Evolutionary conservation across 495 filamentous ascomycete species (phyloP).

Genomic region (Penicillium paxilli): DNA sequence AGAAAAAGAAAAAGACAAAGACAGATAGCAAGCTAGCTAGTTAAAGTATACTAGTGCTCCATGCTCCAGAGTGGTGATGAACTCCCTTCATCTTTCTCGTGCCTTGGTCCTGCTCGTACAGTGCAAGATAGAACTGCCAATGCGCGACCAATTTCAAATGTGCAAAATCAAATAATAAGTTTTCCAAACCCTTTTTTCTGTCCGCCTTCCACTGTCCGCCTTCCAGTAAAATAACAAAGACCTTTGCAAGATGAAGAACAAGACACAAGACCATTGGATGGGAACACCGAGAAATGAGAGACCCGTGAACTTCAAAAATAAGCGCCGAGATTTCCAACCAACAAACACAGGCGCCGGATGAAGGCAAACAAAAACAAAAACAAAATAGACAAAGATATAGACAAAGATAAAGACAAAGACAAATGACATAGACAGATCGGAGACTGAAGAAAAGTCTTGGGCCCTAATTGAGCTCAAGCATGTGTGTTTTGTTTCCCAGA

Average conservation of each 20-base stretch:
- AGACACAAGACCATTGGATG: constrained; percentile 4
- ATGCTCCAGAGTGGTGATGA: too few relatives aligned
- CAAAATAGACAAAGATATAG: background rate
- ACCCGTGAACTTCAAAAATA: constrained; percentile 7
- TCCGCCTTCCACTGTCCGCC: background rate
- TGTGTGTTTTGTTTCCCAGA: constrained; percentile 4
- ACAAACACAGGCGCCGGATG: constrained; percentile 8
- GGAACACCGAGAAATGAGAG: constrained; percentile 19
- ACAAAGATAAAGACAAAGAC: background rate
- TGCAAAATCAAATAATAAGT: constrained; percentile 4
- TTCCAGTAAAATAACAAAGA: constrained; percentile 8
- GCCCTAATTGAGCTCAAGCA: background rate
- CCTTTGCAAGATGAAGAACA: constrained; percentile 13
- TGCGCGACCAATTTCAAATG: constrained; percentile 5
- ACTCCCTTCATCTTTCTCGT: too few relatives aligned
- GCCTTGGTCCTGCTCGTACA: background rate
- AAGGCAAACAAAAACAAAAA: background rate
- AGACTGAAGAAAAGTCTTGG: background rate
- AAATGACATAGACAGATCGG: too few relatives aligned
- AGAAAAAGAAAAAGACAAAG: constrained; percentile 6
- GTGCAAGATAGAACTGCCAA: constrained; percentile 9
- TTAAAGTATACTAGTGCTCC: constrained; percentile 10
- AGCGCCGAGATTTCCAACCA: constrained; percentile 15
- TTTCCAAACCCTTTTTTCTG: constrained; percentile 1
- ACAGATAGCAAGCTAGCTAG: constrained; percentile 11